Base-by-base conservation (phyloP, 2,329 filamentous ascomycete species). In the Torrubiellomyces zombiae region DNA sequence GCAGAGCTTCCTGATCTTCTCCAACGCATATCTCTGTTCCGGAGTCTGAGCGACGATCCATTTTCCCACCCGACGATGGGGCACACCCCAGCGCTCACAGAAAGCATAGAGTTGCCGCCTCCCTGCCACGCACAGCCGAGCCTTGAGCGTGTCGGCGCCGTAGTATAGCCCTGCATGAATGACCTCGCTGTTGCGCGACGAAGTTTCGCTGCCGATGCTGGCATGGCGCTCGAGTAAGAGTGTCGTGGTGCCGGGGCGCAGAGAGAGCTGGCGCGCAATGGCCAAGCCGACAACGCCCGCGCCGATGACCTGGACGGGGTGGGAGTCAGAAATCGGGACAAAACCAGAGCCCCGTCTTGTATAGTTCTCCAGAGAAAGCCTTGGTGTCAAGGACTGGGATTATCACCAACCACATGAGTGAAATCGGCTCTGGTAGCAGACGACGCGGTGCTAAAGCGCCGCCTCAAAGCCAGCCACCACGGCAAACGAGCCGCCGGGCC, bases 161-260 rank as follows among this genome's bases (percentile, higher is more conserved):
- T 94, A 94, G 63, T 94, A 95, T 34, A 95, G 65, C 9, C 89
- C 89, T 1, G 81, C 89, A 48, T 98, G 89, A 39, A 98, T 91
- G 28, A 95, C 86, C 64, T 95, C 85, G 43, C 78, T 86, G 56
- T 93, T 94, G 37, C 85, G 74, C 35, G 77, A 80, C 33, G 77
- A 85, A 1, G 83, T 93, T 55, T 94, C 85, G 15, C 72, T 86
- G 24, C 85, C 85, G 14, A 79, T 62, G 25, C 65, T 60, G 13
- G 60, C 51, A 56, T 93, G 79, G 14, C 78, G 71, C 51, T 94
- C 85, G 2, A 94, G 69, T 27, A 93, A 58, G 9, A 93, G 61
- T 0, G 80, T 86, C 3, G 67, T 69, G 5, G 63, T 61, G 12
- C 60, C 56, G 16, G 69, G 58, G 30, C 61, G 56, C 14, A 69